Evolutionary conservation across 2,329 filamentous ascomycete genomes (phyloP).

Genomic region (Talaromyces sp.): DNA sequence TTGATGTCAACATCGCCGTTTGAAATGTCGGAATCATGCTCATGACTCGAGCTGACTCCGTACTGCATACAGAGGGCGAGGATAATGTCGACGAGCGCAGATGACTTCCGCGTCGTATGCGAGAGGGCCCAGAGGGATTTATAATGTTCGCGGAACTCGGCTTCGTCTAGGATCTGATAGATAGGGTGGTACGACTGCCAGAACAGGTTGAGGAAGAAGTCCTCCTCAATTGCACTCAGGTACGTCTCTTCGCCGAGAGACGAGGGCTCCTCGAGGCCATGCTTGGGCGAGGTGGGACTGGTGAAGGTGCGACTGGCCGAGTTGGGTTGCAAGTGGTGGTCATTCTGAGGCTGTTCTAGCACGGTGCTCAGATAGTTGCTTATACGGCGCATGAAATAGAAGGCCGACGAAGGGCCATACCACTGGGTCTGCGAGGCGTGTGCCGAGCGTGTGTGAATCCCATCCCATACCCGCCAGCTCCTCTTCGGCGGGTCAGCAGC

Average conservation of each 20-base stretch:
- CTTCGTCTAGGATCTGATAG: conserved; percentile 41
- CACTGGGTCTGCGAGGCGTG: conserved; percentile 33
- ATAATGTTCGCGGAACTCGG: conserved; percentile 42
- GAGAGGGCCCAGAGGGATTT: conserved; percentile 34
- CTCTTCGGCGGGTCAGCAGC: conserved; percentile 6
- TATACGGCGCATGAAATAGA: conserved; percentile 43
- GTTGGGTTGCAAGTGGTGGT: conserved; percentile 26
- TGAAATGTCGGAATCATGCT: background rate
- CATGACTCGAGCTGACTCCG: conserved; percentile 24
- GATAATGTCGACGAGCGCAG: conserved; percentile 49
- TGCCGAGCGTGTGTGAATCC: conserved; percentile 33
- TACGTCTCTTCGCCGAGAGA: conserved; percentile 18
- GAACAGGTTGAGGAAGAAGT: conserved; percentile 44
- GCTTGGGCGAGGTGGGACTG: conserved; percentile 12
- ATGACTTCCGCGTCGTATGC: conserved; percentile 33
- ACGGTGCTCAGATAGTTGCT: conserved; percentile 29
- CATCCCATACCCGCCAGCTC: conserved; percentile 30
- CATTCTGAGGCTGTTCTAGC: conserved; percentile 27
- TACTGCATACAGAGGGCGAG: conserved; percentile 50
- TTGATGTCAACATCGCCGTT: conserved; percentile 15
- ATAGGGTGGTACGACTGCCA: conserved; percentile 44
- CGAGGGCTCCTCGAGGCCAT: conserved; percentile 1
- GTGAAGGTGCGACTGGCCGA: conserved; percentile 15
- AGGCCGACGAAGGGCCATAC: conserved; percentile 42
- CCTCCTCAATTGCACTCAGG: conserved; percentile 39